These are phyloP conservation scores for Xylariaceae sp. DNA, from an alignment of 2,329 filamentous ascomycete genomes.

Conservation along the genomic window DNA sequence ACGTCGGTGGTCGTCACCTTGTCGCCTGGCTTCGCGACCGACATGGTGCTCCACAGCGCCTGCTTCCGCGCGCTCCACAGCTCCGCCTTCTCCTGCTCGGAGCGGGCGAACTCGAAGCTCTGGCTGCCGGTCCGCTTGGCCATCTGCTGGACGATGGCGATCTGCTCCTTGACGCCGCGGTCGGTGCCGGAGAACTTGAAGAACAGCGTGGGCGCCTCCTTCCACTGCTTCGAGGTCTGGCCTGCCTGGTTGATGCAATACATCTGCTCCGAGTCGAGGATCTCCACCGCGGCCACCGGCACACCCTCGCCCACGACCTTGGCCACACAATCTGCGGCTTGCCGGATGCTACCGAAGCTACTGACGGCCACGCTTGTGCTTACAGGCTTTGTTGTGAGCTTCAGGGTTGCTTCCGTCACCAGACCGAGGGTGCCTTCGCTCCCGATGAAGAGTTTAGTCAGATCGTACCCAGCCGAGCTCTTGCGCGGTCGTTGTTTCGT, in stretches of 20 bases:
- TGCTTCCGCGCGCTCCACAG: constrained; percentile 81
- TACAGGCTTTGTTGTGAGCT: constrained; percentile 66
- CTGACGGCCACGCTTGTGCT: constrained; percentile 65
- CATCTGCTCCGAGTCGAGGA: constrained; percentile 76
- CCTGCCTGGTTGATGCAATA: constrained; percentile 45
- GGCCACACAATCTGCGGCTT: constrained; percentile 64
- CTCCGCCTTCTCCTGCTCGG: constrained; percentile 61
- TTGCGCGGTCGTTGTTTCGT: constrained; percentile 71
- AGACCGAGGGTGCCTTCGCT: constrained; percentile 77
- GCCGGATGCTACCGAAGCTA: constrained; percentile 38
- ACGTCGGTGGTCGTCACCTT: constrained; percentile 83
- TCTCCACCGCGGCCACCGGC: constrained; percentile 70
- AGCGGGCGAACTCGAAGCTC: constrained; percentile 71
- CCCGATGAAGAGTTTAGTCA: constrained; percentile 72
- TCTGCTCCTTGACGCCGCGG: constrained; percentile 68
- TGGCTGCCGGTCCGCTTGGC: constrained; percentile 46
- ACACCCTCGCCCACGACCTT: constrained; percentile 65
- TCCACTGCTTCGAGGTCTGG: constrained; percentile 51
- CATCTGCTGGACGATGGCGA: constrained; percentile 33
- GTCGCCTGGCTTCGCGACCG: constrained; percentile 56
- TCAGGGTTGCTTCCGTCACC: constrained; percentile 71
- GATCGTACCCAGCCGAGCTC: constrained; percentile 73
- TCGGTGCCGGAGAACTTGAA: constrained; percentile 64
- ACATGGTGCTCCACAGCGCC: constrained; percentile 73
- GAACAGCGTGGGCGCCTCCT: constrained; percentile 59